Evolutionary conservation across 2,329 filamentous ascomycete genomes (phyloP).

Genomic region (Exserohilum rostratum): DNA sequence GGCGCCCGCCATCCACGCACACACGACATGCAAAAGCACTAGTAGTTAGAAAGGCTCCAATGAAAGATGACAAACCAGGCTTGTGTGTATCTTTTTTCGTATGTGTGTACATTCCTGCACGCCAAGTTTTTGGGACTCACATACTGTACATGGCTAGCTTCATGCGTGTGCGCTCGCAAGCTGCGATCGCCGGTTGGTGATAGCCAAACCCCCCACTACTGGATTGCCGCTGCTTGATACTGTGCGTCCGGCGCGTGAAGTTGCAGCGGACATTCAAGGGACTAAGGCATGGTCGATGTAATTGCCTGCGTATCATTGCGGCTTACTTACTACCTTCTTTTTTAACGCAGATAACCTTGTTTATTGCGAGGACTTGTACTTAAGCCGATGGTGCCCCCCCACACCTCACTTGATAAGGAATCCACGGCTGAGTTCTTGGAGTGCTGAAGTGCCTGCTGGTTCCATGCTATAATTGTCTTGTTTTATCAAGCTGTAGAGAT

Average conservation of each 20-base stretch:
- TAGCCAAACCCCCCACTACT: slow-evolving; percentile 27
- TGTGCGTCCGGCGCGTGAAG: slow-evolving; percentile 11
- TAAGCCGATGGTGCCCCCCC: slow-evolving; percentile 19
- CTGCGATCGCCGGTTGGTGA: slow-evolving; percentile 27
- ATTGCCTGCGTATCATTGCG: slow-evolving; percentile 8
- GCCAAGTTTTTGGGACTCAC: slow-evolving; percentile 37
- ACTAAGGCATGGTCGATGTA: slow-evolving; percentile 1
- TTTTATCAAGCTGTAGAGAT: neutral
- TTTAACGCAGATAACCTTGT: slow-evolving; percentile 7
- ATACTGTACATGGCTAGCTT: slow-evolving; percentile 41
- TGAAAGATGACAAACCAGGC: no score
- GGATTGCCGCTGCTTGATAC: slow-evolving; percentile 21
- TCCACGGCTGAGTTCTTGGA: neutral
- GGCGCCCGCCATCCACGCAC: no score
- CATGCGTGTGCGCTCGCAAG: slow-evolving; percentile 31
- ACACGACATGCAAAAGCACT: no score
- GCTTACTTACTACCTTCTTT: slow-evolving; percentile 17
- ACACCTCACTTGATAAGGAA: slow-evolving; percentile 19
- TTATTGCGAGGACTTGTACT: slow-evolving; percentile 7
- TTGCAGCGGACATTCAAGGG: slow-evolving; percentile 10
- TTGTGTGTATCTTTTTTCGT: no score
- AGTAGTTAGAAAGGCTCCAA: no score
- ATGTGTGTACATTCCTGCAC: slow-evolving; percentile 9
- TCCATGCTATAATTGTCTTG: neutral
- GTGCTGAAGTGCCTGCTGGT: neutral